Evolutionary conservation across 257 asterid species (phyloP), one percentile per base, ranked within the genome.

Genomic region (Ajuga chamaepitys): DNA sequence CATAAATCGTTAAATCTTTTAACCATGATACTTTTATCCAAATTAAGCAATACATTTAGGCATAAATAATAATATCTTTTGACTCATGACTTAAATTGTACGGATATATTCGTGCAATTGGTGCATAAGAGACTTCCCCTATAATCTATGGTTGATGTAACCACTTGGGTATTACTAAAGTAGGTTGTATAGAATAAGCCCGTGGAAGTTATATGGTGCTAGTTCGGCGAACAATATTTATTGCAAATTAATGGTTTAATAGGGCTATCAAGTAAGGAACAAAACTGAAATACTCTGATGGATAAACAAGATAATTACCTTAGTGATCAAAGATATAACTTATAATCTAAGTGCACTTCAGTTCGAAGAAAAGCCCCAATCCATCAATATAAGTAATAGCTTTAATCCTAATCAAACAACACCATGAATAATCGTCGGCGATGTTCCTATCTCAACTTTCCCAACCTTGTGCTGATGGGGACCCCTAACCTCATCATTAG

Each of bases 391-490:
- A n/a, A n/a, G n/a, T 59, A 69, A 48, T 48, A 47, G 55, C 55
- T 56, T 67, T 60, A 40, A 58, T 42, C 48, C 53, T 59, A 69
- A 47, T 68, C 61, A 51, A 46, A 34, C 22, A n/a, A 12, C 48
- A 42, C 30, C 4, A 55, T 40, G 25, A n/a, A 17, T 16, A 22
- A 55, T 40, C 35, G 8, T n/a, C n/a, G n/a, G 1, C 24, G 56
- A 67, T 67, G 51, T 45, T 56, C 30, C 34, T 41, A 45, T 58
- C 34, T 17, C 51, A 58, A 46, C 74, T 8, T 56, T 68, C 51
- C 42, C 48, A 22, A 44, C 67, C 51, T 59, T 24, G n/a, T 24
- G 51, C 9, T 17, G 48, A 70, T 41, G 28, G 70, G 10, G 58
- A 61, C 64, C 12, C 32, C 18, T 42, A 3, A 32, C 42, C 58